Conservation (phyloP, 345 rosid genomes). For the Mercurialis annua region DNA sequence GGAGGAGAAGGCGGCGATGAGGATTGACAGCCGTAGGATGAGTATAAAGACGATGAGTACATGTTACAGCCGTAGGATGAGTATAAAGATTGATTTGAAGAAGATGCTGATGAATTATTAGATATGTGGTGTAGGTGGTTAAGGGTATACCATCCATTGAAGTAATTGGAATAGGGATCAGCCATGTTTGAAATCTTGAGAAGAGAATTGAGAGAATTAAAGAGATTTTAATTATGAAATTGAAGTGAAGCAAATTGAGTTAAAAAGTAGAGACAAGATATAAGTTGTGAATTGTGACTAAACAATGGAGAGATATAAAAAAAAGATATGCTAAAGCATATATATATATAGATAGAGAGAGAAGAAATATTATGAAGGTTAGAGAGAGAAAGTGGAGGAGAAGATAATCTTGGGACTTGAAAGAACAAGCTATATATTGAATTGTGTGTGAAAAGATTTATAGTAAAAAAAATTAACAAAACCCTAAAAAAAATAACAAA, state of each 20-base stretch:
- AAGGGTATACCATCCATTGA: slow-evolving; percentile 47
- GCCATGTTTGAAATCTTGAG: slow-evolving; percentile 43
- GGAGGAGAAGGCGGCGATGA: slow-evolving; percentile 72
- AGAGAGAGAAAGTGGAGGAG: slow-evolving; percentile 17
- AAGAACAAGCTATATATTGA: slow-evolving; percentile 35
- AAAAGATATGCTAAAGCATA: slow-evolving; percentile 22
- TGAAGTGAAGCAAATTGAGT: slow-evolving; percentile 33
- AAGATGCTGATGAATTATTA: slow-evolving; percentile 35
- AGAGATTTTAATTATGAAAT: background rate
- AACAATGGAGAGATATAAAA: slow-evolving; percentile 34
- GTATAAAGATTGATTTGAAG: slow-evolving; percentile 28
- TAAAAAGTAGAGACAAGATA: slow-evolving; percentile 44
- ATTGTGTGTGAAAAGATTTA: slow-evolving; percentile 30
- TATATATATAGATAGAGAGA: slow-evolving; percentile 21
- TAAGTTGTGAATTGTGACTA: slow-evolving; percentile 44
- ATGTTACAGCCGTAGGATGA: slow-evolving; percentile 27
- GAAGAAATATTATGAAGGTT: slow-evolving; percentile 2
- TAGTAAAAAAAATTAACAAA: slow-evolving; percentile 13
- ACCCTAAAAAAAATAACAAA: slow-evolving; percentile 24
- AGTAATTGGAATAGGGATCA: slow-evolving; percentile 54
- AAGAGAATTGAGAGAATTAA: slow-evolving; percentile 5
- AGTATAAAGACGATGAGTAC: slow-evolving; percentile 16
- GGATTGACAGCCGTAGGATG: slow-evolving; percentile 17
- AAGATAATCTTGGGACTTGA: slow-evolving; percentile 53
- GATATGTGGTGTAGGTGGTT: slow-evolving; percentile 39